Evolutionary conservation across 352 stramenopile genomes (phyloP), one percentile per base, ranked within the genome.

Genomic region (Blastocystis sp.): DNA sequence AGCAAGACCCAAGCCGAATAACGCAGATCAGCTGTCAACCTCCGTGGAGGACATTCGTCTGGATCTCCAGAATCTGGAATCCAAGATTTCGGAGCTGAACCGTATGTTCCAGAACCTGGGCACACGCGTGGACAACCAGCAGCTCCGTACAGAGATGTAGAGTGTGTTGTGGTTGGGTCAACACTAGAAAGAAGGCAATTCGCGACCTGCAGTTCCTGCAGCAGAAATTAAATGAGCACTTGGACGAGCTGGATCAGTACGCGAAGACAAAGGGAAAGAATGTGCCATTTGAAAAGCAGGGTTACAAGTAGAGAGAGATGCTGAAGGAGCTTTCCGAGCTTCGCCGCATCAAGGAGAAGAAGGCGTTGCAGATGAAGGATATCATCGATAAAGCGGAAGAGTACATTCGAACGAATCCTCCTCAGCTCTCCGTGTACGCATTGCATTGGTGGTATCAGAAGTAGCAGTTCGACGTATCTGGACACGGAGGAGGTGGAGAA

Each of bases 191-290:
- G 52, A 76, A 78, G 34, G 64, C 78, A 3, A 88, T 88, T 34
- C 78, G 78, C 59, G 78, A 88, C 24, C 21, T 88, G 28, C 34
- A 88, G 40, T 52, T 43, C 4, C 24, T 88, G n/a, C 59, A 65
- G 11, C 40, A 69, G 19, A 88, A 88, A n/a, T 34, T 88, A 42
- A 79, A 76, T 21, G 48, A 76, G 52, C 78, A 88, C 52, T 78
- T 88, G 78, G 68, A 88, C 38, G 78, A 88, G 34, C 57, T 88
- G 64, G 78, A 88, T 11, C 64, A 88, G 61, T 88, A 65, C 66
- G 68, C 60, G 17, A 76, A 79, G 28, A 65, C 78, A 38, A 88
- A 88, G 43, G 45, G 21, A 42, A 88, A 88, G 38, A 70, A 88
- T 28, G 64, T 79, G 62, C 7, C 11, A 42, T 11, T 10, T 14